phyloP scores from a whole-genome alignment of 371 early-diverging fungal genomes.

The Syncephalastrum monosporum region DNA sequence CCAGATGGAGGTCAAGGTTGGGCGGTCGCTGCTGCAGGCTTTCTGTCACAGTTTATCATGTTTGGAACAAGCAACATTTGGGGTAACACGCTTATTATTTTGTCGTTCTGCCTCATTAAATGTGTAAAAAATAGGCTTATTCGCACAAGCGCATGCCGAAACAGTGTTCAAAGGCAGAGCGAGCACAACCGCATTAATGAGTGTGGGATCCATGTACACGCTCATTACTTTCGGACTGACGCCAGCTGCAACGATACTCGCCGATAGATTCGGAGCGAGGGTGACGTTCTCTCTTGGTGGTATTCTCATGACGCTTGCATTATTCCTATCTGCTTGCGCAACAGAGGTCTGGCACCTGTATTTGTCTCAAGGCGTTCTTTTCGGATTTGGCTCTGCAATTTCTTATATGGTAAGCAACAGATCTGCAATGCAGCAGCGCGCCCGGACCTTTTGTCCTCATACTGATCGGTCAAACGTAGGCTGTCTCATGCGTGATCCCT shows the following conservation, averaged over 20 bases:
- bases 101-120: not conserved
- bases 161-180: conserved; percentile 33
- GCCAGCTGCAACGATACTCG: conserved; percentile 40
- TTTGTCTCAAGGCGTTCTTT: conserved; percentile 52
- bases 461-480: not conserved
- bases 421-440: too few relatives aligned
- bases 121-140: conserved; percentile 20
- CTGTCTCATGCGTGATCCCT: conserved; percentile 34
- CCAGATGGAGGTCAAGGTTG: conserved; percentile 46
- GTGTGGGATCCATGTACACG: conserved; percentile 45
- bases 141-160: conserved; percentile 32
- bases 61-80: conserved; percentile 38
- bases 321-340: conserved; percentile 46
- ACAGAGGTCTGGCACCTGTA: conserved; percentile 57
- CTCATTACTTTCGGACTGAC: conserved; percentile 42
- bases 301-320: conserved; percentile 44
- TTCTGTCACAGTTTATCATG: conserved; percentile 34
- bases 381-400: conserved; percentile 43
- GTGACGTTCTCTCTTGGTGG: conserved; percentile 35
- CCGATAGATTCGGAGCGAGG: conserved; percentile 35
- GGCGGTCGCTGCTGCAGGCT: conserved; percentile 35
- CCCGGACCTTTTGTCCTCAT: too few relatives aligned
- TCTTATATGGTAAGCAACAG: conserved; percentile 31
- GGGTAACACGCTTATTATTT: conserved; percentile 17
- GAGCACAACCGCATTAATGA: conserved; percentile 43